Percentiles rank a stretch among this genome's conserved stretches.
These are phyloP conservation scores for Flaveria linearis DNA, from an alignment of 129 eudicot genomes.

Conservation along the genomic window DNA sequence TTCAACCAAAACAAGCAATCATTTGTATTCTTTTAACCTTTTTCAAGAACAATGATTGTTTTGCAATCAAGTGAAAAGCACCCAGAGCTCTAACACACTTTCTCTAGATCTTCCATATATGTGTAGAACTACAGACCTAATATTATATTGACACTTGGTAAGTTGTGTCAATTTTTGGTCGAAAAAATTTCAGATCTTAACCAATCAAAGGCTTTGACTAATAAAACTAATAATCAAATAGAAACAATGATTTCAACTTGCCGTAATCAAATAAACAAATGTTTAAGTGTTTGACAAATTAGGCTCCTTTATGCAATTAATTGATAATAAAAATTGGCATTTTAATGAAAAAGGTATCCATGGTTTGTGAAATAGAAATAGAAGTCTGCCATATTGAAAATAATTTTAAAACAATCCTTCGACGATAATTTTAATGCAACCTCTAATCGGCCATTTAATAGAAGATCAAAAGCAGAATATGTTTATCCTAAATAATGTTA, in stretches of 20 bases:
- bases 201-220: constrained; percentile 4
- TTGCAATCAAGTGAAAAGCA: neutral
- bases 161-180: neutral
- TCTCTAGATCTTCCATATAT: neutral
- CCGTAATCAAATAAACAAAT: neutral
- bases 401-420: neutral
- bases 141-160: no score
- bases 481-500: neutral
- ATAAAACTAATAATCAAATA: neutral
- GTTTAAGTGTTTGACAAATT: neutral
- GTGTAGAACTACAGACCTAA: neutral
- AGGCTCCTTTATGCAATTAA: neutral
- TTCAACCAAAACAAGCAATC: neutral
- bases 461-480: neutral
- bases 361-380: neutral
- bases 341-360: neutral
- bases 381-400: neutral
- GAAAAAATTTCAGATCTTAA: neutral
- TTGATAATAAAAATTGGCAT: neutral
- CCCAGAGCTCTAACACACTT: neutral
- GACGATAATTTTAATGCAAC: neutral
- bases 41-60: neutral
- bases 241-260: neutral
- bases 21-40: neutral
- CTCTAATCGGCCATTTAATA: neutral